Evolutionary conservation across 768 basidiomycete species (phyloP).

Genomic region (Paxillus ammoniavirescens): DNA sequence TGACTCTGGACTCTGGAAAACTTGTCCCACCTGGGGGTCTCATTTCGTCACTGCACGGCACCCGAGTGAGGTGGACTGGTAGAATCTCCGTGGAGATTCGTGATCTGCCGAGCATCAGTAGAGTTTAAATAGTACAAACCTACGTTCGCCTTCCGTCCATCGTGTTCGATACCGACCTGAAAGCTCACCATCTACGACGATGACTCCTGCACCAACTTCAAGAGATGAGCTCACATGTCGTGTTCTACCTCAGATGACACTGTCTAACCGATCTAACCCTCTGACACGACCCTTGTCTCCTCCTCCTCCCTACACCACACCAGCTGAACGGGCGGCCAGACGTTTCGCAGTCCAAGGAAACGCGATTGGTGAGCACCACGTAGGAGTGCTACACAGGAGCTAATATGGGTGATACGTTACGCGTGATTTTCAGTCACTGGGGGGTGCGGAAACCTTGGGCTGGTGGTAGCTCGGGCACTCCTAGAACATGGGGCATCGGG

Average conservation of each 20-base stretch:
- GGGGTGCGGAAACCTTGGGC: conserved; percentile 40
- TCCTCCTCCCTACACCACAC: conserved; percentile 12
- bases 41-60: neutral
- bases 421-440: conserved; percentile 36
- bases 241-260: conserved; percentile 30
- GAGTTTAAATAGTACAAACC: neutral
- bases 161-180: neutral
- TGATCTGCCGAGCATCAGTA: neutral
- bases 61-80: neutral
- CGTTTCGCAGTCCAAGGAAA: conserved; percentile 41
- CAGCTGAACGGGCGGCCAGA: conserved; percentile 29
- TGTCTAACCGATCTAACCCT: conserved; percentile 33
- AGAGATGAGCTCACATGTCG: conserved; percentile 30
- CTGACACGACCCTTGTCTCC: conserved; percentile 28
- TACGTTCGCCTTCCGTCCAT: too few relatives aligned
- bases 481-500: conserved; percentile 42
- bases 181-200: neutral
- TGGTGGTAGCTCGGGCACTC: conserved; percentile 38
- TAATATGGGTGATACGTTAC: too few relatives aligned
- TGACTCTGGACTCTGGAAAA: too few relatives aligned
- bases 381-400: too few relatives aligned
- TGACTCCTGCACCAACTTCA: conserved; percentile 3
- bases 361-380: conserved; percentile 34
- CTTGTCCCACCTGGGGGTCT: neutral
- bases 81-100: neutral